phyloP scores from a whole-genome alignment of 768 basidiomycete species.

The Hericium alpestre region DNA sequence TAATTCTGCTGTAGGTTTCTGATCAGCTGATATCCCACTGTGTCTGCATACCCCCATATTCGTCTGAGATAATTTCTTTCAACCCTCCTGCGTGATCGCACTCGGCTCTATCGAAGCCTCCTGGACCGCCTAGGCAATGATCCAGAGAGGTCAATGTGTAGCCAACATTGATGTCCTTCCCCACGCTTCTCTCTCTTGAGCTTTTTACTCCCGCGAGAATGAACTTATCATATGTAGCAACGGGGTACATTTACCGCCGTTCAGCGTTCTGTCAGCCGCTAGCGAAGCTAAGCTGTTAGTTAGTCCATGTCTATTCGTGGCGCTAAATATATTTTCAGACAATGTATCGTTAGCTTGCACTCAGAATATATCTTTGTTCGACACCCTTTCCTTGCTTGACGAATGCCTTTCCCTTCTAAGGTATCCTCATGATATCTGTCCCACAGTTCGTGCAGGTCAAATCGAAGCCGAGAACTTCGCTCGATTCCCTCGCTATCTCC shows the following conservation, averaged over 20 bases:
- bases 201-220: not conserved
- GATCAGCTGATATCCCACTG: not conserved
- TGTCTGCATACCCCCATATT: not conserved
- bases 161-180: slow-evolving; percentile 6
- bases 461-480: no score
- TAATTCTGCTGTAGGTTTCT: slow-evolving; percentile 11
- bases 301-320: no score
- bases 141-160: slow-evolving; percentile 22
- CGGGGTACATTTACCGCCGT: not conserved
- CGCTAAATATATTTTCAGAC: no score
- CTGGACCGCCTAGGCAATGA: slow-evolving; percentile 13
- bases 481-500: no score
- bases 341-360: no score
- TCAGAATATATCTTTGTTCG: no score
- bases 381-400: no score
- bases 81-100: not conserved
- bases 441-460: no score
- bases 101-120: slow-evolving; percentile 25
- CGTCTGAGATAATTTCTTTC: no score
- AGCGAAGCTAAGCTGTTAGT: not conserved
- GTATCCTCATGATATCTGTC: no score
- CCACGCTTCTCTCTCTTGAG: not conserved
- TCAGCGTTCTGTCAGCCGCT: not conserved
- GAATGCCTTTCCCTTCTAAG: no score
- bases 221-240: not conserved